Conservation (phyloP, 2,329 filamentous ascomycete species). For the Diaporthe velutina region DNA sequence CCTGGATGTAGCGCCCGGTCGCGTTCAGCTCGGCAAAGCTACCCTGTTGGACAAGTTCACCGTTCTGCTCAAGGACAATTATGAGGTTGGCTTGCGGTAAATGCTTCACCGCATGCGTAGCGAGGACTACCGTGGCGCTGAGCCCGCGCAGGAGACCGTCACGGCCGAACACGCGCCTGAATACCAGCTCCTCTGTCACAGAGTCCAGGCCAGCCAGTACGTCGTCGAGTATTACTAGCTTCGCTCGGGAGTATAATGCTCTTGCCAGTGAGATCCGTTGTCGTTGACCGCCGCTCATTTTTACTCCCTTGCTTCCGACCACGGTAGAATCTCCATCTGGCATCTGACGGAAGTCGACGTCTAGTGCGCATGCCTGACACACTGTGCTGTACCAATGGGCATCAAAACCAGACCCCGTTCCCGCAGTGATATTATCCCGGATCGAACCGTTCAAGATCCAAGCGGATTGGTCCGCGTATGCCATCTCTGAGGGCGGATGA, state of each 20-base stretch:
- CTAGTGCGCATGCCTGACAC: conserved; percentile 52
- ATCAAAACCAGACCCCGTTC: conserved; percentile 43
- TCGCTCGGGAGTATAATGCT: conserved; percentile 52
- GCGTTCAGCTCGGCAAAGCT: conserved; percentile 49
- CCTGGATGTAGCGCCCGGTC: conserved; percentile 50
- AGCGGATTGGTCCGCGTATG: conserved; percentile 50
- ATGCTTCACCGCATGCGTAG: conserved; percentile 49
- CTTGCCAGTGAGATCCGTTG: conserved; percentile 56
- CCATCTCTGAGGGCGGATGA: conserved; percentile 37
- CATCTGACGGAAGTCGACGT: conserved; percentile 50
- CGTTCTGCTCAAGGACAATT: conserved; percentile 48
- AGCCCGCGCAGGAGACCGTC: conserved; percentile 47
- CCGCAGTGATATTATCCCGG: conserved; percentile 49
- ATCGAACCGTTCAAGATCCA: conserved; percentile 51
- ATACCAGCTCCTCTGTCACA: conserved; percentile 50
- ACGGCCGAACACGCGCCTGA: conserved; percentile 46
- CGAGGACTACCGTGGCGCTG: conserved; percentile 53
- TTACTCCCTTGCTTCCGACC: conserved; percentile 60
- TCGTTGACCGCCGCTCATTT: conserved; percentile 61
- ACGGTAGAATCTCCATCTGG: conserved; percentile 53
- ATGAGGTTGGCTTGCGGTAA: conserved; percentile 53
- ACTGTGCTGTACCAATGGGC: conserved; percentile 49
- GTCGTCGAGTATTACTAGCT: conserved; percentile 53
- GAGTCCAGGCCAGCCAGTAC: conserved; percentile 54
- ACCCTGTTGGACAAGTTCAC: conserved; percentile 52